These are phyloP conservation scores for Gonium pectorale DNA, from an alignment of 139 green algal species.

Conservation along the genomic window DNA sequence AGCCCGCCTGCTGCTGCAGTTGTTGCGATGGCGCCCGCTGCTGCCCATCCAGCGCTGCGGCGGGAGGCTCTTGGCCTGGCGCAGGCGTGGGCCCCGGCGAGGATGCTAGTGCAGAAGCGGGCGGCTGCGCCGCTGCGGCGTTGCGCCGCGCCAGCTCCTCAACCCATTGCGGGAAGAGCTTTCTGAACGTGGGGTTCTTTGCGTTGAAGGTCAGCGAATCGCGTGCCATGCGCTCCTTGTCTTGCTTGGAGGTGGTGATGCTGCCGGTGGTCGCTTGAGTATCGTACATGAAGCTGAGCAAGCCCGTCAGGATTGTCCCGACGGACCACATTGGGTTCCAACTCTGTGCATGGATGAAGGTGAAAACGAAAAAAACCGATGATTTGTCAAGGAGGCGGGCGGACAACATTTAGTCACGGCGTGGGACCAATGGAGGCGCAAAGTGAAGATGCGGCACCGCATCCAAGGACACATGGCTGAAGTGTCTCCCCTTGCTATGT, in stretches of 20 bases:
- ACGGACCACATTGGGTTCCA: slow-evolving; percentile 82
- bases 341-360: too few relatives aligned
- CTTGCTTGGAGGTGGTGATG: slow-evolving; percentile 59
- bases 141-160: slow-evolving; percentile 57
- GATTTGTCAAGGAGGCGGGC: too few relatives aligned
- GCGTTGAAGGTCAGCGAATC: slow-evolving; percentile 80
- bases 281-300: slow-evolving; percentile 88
- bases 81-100: neutral
- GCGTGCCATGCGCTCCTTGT: slow-evolving; percentile 69
- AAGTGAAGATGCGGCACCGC: too few relatives aligned
- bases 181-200: slow-evolving; percentile 78
- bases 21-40: neutral
- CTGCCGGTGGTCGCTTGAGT: slow-evolving; percentile 66
- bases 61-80: neutral
- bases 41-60: neutral
- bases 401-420: too few relatives aligned
- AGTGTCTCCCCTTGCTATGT: too few relatives aligned
- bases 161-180: slow-evolving; percentile 84
- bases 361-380: too few relatives aligned
- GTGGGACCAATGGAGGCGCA: too few relatives aligned
- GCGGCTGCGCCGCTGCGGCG: slow-evolving; percentile 22
- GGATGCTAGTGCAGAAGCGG: too few relatives aligned
- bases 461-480: too few relatives aligned
- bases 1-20: slow-evolving; percentile 34
- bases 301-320: slow-evolving; percentile 81